Percentiles rank a stretch among this genome's conserved stretches.
phyloP scores from a whole-genome alignment of 2,329 filamentous ascomycete species.

The Penicillium expansum region DNA sequence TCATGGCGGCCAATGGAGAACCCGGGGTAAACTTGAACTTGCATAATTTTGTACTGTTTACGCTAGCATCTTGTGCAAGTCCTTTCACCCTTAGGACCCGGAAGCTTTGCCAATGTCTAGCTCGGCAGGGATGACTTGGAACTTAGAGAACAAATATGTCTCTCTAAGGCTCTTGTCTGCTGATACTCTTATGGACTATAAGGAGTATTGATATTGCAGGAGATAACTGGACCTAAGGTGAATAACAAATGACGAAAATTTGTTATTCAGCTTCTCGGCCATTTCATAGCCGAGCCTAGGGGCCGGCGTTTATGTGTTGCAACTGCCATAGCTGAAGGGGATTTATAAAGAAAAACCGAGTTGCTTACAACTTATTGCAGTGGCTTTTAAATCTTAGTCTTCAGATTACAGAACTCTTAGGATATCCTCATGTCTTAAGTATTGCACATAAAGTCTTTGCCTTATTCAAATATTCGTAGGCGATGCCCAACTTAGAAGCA shows the following conservation, averaged over 20 bases:
- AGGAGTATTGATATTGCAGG: neutral
- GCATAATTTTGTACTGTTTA: neutral
- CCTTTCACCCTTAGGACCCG: neutral
- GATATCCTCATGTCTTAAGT: neutral
- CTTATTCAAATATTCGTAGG: neutral
- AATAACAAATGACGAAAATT: neutral
- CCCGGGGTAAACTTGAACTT: neutral
- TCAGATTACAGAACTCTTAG: too few relatives aligned
- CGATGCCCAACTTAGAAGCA: neutral
- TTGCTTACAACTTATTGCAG: neutral
- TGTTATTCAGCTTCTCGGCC: neutral
- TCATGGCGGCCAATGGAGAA: neutral
- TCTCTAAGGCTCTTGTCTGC: neutral
- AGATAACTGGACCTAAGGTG: neutral
- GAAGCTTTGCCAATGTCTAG: neutral
- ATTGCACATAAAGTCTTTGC: neutral
- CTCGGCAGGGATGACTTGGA: neutral
- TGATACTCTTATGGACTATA: neutral
- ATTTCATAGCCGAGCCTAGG: neutral
- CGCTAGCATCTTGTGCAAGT: neutral
- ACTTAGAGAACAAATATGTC: neutral
- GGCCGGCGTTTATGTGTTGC: neutral
- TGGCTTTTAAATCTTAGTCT: neutral
- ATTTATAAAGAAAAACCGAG: neutral
- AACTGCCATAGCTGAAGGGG: neutral